Conservation (phyloP, 331 rosid species). For the Saraca asoca region DNA sequence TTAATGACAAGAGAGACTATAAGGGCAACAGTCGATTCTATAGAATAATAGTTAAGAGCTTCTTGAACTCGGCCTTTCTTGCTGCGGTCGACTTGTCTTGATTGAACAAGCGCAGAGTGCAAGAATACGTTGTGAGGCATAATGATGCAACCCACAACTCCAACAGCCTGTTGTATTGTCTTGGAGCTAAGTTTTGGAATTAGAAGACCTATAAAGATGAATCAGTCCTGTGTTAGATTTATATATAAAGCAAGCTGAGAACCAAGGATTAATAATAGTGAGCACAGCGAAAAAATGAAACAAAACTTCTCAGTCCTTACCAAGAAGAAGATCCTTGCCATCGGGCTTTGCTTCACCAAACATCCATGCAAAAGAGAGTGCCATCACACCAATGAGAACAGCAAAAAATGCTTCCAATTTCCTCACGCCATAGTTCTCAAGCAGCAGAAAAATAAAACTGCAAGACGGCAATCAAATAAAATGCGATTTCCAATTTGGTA, state of each 20-base stretch:
- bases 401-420: conserved; percentile 94
- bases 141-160: no score
- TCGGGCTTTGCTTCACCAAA: conserved; percentile 85
- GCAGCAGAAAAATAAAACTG: conserved; percentile 91
- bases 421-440: conserved; percentile 96
- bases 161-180: conserved; percentile 93
- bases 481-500: conserved; percentile 1
- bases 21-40: conserved; percentile 88
- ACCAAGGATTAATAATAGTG: conserved; percentile 2
- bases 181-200: conserved; percentile 89
- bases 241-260: conserved; percentile 23
- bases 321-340: conserved; percentile 83
- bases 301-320: conserved; percentile 45
- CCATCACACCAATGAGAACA: conserved; percentile 85
- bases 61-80: no score
- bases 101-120: conserved; percentile 97
- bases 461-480: conserved; percentile 34
- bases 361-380: conserved; percentile 95
- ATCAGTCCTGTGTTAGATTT: conserved; percentile 17
- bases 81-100: conserved; percentile 67
- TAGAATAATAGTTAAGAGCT: no score
- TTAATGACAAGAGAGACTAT: conserved; percentile 72
- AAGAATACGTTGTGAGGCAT: conserved; percentile 97
- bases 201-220: conserved; percentile 64
- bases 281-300: background rate